Percentiles rank a stretch among this genome's conserved stretches.
Evolutionary conservation across 306 rosid genomes (phyloP).

Genomic region (Vicia faba): DNA sequence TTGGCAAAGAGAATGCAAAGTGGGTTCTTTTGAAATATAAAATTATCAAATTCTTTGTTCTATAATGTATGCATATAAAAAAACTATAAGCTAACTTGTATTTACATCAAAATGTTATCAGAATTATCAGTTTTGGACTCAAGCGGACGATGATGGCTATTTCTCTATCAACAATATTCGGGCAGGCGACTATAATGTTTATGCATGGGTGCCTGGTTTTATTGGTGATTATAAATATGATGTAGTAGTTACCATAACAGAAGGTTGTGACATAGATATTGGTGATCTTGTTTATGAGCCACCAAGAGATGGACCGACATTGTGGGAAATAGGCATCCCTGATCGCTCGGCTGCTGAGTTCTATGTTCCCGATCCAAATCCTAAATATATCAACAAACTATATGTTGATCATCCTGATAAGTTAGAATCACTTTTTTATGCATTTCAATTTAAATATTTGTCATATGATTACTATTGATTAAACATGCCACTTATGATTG

Average conservation of each 20-base stretch:
- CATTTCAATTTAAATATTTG: slow-evolving; percentile 7
- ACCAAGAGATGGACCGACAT: slow-evolving; percentile 82
- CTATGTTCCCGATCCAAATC: slow-evolving; percentile 80
- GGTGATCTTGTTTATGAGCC: slow-evolving; percentile 72
- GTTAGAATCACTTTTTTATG: slow-evolving; percentile 41
- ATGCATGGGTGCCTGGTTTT: slow-evolving; percentile 82
- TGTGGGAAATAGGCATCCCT: slow-evolving; percentile 95
- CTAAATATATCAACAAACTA: slow-evolving; percentile 70
- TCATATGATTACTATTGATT: not conserved
- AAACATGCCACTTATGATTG: not conserved
- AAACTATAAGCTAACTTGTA: not conserved
- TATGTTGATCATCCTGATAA: slow-evolving; percentile 80
- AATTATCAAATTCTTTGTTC: not conserved
- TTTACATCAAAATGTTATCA: slow-evolving; percentile 40
- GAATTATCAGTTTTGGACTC: slow-evolving; percentile 89
- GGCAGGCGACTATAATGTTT: slow-evolving; percentile 59
- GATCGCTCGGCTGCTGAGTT: slow-evolving; percentile 87
- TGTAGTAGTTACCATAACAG: slow-evolving; percentile 48
- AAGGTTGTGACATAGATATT: slow-evolving; percentile 58
- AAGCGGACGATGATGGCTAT: slow-evolving; percentile 65
- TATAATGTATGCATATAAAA: not conserved
- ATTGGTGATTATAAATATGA: slow-evolving; percentile 73
- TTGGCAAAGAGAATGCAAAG: slow-evolving; percentile 94
- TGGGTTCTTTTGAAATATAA: slow-evolving; percentile 51
- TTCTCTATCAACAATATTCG: slow-evolving; percentile 57